These are phyloP conservation scores for Heritiera fomes DNA, from an alignment of 345 rosid genomes.

Conservation along the genomic window DNA sequence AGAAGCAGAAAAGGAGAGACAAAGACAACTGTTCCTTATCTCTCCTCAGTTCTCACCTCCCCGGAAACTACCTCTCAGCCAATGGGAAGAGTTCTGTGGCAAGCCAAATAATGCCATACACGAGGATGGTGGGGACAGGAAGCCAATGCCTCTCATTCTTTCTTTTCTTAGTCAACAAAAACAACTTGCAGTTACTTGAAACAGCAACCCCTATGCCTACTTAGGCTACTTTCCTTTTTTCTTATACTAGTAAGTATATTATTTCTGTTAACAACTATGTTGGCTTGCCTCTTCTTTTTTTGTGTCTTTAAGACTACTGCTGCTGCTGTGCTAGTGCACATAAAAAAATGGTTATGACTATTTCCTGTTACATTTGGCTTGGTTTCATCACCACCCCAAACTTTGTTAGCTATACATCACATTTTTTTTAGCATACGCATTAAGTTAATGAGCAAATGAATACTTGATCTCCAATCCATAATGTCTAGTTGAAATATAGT, in stretches of 20 bases:
- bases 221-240: background rate
- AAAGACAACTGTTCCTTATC: background rate
- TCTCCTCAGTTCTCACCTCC: background rate
- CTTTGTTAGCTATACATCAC: too few species aligned
- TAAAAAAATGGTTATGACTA: constrained; percentile 11
- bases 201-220: background rate
- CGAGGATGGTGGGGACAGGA: constrained; percentile 30
- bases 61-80: constrained; percentile 29
- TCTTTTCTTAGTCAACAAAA: constrained; percentile 38
- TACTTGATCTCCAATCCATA: too few species aligned
- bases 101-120: constrained; percentile 11
- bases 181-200: constrained; percentile 22
- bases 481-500: too few species aligned
- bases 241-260: too few species aligned
- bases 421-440: too few species aligned
- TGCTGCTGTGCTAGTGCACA: too few species aligned
- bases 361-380: background rate
- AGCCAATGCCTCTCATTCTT: constrained; percentile 10
- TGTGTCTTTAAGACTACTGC: too few species aligned
- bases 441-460: background rate
- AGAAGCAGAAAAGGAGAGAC: background rate
- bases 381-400: too few species aligned
- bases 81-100: constrained; percentile 40
- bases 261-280: too few species aligned
- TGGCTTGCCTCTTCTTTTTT: too few species aligned